phyloP scores from a whole-genome alignment of 805 yeast genomes.

The Teunomyces gatunensis region DNA sequence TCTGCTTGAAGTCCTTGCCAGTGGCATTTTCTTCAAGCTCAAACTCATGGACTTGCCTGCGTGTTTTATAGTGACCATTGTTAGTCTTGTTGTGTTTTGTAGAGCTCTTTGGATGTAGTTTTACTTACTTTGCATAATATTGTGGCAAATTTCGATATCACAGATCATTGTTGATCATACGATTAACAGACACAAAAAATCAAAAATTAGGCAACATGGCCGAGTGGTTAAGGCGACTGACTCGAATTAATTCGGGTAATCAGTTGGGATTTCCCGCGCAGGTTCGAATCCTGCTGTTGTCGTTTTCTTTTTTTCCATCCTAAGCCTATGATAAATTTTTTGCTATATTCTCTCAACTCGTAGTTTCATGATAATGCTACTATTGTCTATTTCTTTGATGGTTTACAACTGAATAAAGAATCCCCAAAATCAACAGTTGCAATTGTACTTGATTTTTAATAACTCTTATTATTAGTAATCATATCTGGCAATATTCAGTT shows the following conservation, averaged over 20 bases:
- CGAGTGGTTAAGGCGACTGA: slow-evolving; percentile 15
- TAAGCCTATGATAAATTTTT: no score
- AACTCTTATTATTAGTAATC: no score
- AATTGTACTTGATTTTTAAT: no score
- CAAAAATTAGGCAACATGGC: slow-evolving; percentile 9
- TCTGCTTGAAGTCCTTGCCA: slow-evolving; percentile 63
- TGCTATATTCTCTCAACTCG: no score
- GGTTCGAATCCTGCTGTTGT: slow-evolving; percentile 16
- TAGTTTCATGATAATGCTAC: no score
- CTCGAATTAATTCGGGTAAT: slow-evolving; percentile 13
- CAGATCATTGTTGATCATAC: no score
- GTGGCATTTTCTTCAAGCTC: slow-evolving; percentile 49
- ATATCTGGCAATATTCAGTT: no score
- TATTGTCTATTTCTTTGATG: no score
- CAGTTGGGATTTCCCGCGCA: slow-evolving; percentile 16
- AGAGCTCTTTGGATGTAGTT: slow-evolving; percentile 9
- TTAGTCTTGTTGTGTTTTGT: slow-evolving; percentile 13
- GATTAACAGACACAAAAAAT: no score
- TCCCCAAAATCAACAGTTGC: no score
- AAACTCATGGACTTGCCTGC: slow-evolving; percentile 41
- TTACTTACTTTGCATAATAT: slow-evolving; percentile 13
- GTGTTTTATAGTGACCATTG: slow-evolving; percentile 25
- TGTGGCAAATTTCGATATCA: background rate
- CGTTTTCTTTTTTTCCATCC: slow-evolving; percentile 6
- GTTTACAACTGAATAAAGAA: no score